Base-by-base conservation (phyloP, 257 asterid species). In the Haberlea rhodopensis region DNA sequence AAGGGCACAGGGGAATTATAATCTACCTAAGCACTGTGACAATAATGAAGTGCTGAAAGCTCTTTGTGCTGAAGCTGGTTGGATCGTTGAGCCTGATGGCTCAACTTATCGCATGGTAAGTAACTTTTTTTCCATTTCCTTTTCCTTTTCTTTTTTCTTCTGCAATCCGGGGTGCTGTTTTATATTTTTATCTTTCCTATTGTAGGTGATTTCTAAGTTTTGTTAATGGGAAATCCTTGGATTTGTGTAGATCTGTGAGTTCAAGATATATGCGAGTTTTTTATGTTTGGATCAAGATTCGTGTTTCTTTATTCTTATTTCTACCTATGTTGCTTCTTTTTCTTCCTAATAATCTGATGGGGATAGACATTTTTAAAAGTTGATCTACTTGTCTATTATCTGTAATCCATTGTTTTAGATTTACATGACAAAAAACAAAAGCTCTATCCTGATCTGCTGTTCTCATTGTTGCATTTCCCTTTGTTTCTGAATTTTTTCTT, bases 21-120 rank as follows among this genome's bases (percentile, higher is more conserved):
- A 90, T 79, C 80, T 94, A 6, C 99, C 99, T 1, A 94, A 90
- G 53, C 97, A 94, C 71, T 94, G 92, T 57, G 99, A 94, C 46
- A 94, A 90, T 43, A 94, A 94, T 73, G 99, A 94, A 72, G 99
- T 94, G 59, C 69, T 90, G 68, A 94, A 90, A 74, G 97, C 96
- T 68, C 97, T 90, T 23, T 94, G 99, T 70, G 67, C 83, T 67
- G 97, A 94, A 63, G 97, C 96, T 53, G 99, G 99, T 20, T 94
- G 97, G 97, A 53, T 85, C 67, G 99, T 94, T 49, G 95, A 94
- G 54, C 81, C 97, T 22, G 99, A 94, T 65, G 99, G 99, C 37
- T 88, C 97, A 31, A 94, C 99, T 72, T 90, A 94, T 66, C 81
- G 97, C 65, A 94, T 83, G 99, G 99, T 94, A 16, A 0, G 5